Percentiles rank a stretch among this genome's conserved stretches.
These are phyloP conservation scores for Jaltomata sinuosa DNA, from an alignment of 257 asterid genomes.

Conservation along the genomic window DNA sequence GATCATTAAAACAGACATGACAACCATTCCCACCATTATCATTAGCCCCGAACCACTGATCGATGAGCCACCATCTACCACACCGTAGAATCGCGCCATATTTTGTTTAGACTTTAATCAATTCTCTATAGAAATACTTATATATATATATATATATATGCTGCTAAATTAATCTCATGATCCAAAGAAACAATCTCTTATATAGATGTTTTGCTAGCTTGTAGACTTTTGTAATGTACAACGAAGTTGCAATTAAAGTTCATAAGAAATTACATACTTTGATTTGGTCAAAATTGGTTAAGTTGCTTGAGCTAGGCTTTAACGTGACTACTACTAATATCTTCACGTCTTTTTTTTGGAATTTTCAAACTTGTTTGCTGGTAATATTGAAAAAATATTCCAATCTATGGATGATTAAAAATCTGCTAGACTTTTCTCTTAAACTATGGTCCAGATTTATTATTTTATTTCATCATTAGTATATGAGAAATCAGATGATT, in stretches of 20 bases:
- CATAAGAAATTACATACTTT: background rate
- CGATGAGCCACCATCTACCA: background rate
- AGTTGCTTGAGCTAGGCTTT: background rate
- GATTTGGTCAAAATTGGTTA: background rate
- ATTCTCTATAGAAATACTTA: background rate
- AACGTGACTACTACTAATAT: background rate
- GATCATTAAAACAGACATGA: slow-evolving; percentile 1
- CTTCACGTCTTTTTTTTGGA: background rate
- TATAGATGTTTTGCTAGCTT: background rate
- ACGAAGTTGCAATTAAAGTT: background rate
- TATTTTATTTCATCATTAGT: background rate
- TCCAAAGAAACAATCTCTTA: background rate
- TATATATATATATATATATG: too few relatives aligned
- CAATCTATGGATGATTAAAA: background rate
- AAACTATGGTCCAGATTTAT: background rate
- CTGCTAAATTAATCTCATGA: background rate
- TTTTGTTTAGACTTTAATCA: background rate
- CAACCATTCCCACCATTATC: slow-evolving; percentile 2
- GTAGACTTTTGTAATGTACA: background rate
- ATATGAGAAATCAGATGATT: too few relatives aligned
- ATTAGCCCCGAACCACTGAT: background rate
- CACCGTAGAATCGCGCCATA: background rate
- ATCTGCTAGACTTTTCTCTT: background rate
- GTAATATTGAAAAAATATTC: background rate
- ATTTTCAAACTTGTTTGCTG: background rate